Conservation (phyloP, 805 yeast genomes). For the Hanseniaspora pseudoguilliermondii region DNA sequence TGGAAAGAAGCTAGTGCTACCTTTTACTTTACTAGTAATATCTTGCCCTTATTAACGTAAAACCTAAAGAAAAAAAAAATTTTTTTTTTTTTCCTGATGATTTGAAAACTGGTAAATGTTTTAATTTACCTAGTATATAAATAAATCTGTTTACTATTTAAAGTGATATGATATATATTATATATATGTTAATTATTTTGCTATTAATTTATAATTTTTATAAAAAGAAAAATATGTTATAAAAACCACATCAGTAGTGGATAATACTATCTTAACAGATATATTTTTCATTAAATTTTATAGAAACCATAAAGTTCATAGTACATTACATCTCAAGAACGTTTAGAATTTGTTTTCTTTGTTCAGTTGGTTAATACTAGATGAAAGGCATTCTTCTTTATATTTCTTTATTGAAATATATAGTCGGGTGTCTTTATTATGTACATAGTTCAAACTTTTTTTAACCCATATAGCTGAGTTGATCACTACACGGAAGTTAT, state of each 20-base stretch:
- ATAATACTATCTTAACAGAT: constrained; percentile 30
- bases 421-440: not conserved
- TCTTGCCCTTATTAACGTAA: not conserved
- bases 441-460: constrained; percentile 13
- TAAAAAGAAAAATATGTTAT: constrained; percentile 8
- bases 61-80: not conserved
- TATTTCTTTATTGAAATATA: too few species aligned
- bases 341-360: not conserved
- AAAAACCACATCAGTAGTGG: constrained; percentile 31
- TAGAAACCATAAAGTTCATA: constrained; percentile 28
- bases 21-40: not conserved
- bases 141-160: too few species aligned
- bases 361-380: constrained; percentile 27
- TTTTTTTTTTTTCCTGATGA: not conserved
- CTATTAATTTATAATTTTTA: too few species aligned
- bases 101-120: not conserved
- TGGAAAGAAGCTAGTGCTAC: not conserved
- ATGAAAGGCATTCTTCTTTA: constrained; percentile 13
- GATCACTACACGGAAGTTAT: constrained; percentile 2
- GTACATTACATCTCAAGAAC: constrained; percentile 10
- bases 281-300: constrained; percentile 29
- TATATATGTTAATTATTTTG: not conserved
- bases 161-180: too few species aligned
- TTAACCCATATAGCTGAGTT: constrained; percentile 31
- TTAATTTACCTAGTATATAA: too few species aligned